Base-by-base conservation (phyloP, 202 grass and related monocot species). In the Musa balbisiana region DNA sequence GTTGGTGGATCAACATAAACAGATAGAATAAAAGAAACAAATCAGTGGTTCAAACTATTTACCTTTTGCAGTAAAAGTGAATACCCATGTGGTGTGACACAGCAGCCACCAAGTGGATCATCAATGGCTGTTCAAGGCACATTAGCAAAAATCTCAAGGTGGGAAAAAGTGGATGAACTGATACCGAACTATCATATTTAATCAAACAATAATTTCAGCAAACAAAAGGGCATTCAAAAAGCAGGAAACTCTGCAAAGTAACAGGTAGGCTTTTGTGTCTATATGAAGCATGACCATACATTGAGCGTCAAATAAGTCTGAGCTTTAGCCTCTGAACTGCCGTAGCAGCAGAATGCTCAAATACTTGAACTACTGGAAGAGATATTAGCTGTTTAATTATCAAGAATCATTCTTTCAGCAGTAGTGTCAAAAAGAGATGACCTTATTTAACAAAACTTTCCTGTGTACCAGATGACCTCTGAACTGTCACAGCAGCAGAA, bases 21-120 rank as follows among this genome's bases (percentile, higher is more conserved):
- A 20, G 16, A 20, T 21, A 16, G n/a, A 49, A 71, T 21, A 20
- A 21, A 27, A 56, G n/a, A 54, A 25, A 56, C 67, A 81, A 89
- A 51, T 50, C 10, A 22, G 2, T 62, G 74, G 60, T 51, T 50
- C 55, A 56, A 73, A 85, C n/a, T 82, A 67, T 71, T 16, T 85
- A 98, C 94, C 90, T 98, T 94, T 79, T 88, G 74, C 74, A 98
- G 73, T 72, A 98, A 78, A 67, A 87, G 56, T 24, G 94, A 82
- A 92, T 94, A 98, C 72, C 94, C 94, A 75, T 86, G 79, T 69
- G 94, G 94, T 77, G 94, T 94, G 79, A 98, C 87, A 72, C 83
- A 86, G 84, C 94, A 92, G 71, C 85, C 94, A 84, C 94, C 94
- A 76, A 94, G 94, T 75, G 94, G 94, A 84, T 98, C 94, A 79